Evolutionary conservation across 805 yeast genomes (phyloP), one percentile per base, ranked within the genome.

Genomic region (Ogataea angusta): DNA sequence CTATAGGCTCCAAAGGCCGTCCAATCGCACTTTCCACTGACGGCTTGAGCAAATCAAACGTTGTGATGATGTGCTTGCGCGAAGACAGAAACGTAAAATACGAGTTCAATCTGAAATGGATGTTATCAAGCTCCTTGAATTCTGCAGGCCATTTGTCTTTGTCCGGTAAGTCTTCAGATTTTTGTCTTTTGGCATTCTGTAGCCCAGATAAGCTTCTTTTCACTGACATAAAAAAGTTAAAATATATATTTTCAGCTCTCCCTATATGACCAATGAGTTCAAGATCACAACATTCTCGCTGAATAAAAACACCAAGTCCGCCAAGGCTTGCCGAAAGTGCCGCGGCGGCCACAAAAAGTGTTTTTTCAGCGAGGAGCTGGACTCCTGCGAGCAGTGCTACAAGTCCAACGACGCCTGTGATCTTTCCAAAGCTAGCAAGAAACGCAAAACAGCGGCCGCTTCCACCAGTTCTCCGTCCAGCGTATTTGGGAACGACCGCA

Each of bases 31-130:
- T 68, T 41, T 76, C 77, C 7, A 77, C 75, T 0, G 84, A 75
- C 12, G 68, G 66, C 40, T 68, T 74, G 17, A 82, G 56, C 1
- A 75, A 62, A 2, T 75, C 75, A 53, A 75, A 76, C 9, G 82
- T 75, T 0, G 85, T 77, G 3, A 77, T 59, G 5, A 81, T 67
- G 54, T 79, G 82, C 45, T 78, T 77, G 42, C 85, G 63, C 3
- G 82, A 73, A 29, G 80, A 69, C 8, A 81, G 62, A 51, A 82
- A 82, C 1, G 86, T 80, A 60, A 69, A 80, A 43, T 78, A 75
- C 0, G 85, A 78, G 50, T 76, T 77, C 36, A 78, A 51, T 44
- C 78, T 59, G 53, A 73, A 74, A 49, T 76, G 79, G 10, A 77
- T 68, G 17, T 60, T 59, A 33, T 68, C 71, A 12, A 78, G 57